Evolutionary conservation across 192 early-diverging fungal species (phyloP).

Genomic region (Backusella macrospora): DNA sequence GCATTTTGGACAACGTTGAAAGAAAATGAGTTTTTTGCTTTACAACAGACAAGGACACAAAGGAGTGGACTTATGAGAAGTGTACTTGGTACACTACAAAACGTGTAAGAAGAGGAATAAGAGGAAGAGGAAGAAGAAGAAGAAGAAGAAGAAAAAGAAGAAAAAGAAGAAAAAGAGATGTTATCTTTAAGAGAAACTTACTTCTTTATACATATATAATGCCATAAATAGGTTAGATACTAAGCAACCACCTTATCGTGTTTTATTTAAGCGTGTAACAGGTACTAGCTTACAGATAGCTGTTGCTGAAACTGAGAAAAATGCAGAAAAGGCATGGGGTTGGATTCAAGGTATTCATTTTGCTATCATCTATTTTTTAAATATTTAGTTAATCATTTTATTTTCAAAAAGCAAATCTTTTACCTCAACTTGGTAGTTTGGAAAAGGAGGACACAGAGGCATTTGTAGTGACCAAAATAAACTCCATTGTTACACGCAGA

Average conservation of each 20-base stretch:
- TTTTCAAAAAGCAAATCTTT: slow-evolving; percentile 64
- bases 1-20: slow-evolving; percentile 73
- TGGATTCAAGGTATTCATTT: slow-evolving; percentile 68
- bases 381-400: not conserved
- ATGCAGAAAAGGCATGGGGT: slow-evolving; percentile 85
- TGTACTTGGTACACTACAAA: slow-evolving; percentile 91
- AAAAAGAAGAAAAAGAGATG: slow-evolving; percentile 30
- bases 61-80: slow-evolving; percentile 63
- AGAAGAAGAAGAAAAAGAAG: no score
- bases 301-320: slow-evolving; percentile 80
- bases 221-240: slow-evolving; percentile 57
- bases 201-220: not conserved
- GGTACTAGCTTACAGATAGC: slow-evolving; percentile 76
- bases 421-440: slow-evolving; percentile 65
- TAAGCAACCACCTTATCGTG: slow-evolving; percentile 90
- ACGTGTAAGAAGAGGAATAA: slow-evolving; percentile 89
- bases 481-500: slow-evolving; percentile 84
- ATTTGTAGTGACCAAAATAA: slow-evolving; percentile 93
- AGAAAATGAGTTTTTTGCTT: slow-evolving; percentile 62
- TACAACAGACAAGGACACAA: slow-evolving; percentile 67
- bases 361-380: not conserved
- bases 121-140: no score
- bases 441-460: slow-evolving; percentile 81
- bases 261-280: slow-evolving; percentile 69
- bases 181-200: slow-evolving; percentile 50